Conservation (phyloP, 2,329 filamentous ascomycete species). For the Fonsecaea multimorphosa region DNA sequence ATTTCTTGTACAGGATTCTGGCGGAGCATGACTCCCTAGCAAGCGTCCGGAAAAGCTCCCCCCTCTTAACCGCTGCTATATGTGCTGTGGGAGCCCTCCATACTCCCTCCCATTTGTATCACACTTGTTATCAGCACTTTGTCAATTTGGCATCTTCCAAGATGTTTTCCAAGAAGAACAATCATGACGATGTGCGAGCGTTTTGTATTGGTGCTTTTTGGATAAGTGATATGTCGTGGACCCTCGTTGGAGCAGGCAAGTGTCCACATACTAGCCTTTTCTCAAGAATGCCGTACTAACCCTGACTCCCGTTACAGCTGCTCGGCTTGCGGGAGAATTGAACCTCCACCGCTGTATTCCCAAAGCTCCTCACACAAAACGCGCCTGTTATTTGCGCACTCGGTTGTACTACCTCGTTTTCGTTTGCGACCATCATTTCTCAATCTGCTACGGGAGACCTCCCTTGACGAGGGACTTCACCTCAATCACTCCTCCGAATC, state of each 20-base stretch:
- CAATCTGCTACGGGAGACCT: conserved; percentile 65
- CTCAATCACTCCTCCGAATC: conserved; percentile 62
- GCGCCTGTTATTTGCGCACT: conserved; percentile 51
- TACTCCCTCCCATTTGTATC: conserved; percentile 60
- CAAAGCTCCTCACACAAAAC: conserved; percentile 42
- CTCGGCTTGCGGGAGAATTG: conserved; percentile 63
- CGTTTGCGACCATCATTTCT: conserved; percentile 70
- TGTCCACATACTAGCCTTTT: neutral
- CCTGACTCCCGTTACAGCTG: conserved; percentile 48
- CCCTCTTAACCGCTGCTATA: conserved; percentile 61
- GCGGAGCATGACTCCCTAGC: conserved; percentile 59
- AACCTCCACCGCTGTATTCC: conserved; percentile 61
- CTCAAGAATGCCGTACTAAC: neutral
- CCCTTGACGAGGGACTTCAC: conserved; percentile 64
- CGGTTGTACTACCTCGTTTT: conserved; percentile 68
- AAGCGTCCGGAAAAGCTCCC: conserved; percentile 60
- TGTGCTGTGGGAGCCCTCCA: conserved; percentile 65
- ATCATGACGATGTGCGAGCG: conserved; percentile 64
- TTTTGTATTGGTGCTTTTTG: conserved; percentile 67
- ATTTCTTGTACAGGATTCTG: conserved; percentile 61
- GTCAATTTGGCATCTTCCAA: conserved; percentile 61
- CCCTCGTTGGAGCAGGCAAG: conserved; percentile 56
- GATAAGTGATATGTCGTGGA: conserved; percentile 68
- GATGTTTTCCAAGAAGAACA: conserved; percentile 64
- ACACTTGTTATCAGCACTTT: conserved; percentile 63